Conservation (phyloP, 2,329 filamentous ascomycete species). For the Fusarium avenaceum region DNA sequence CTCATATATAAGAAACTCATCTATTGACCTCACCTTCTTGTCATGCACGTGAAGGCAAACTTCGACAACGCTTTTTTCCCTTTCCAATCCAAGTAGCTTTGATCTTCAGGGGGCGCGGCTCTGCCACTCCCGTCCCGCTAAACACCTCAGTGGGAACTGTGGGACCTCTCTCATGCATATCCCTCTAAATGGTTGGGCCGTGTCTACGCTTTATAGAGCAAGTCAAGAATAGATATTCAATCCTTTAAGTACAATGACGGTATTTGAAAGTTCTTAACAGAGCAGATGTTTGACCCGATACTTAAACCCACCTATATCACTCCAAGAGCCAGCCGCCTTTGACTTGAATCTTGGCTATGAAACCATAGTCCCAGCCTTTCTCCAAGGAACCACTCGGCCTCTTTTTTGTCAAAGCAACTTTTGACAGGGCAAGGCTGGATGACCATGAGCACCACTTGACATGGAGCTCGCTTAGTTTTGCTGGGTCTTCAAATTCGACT, state of each 20-base stretch:
- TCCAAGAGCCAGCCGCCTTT: neutral
- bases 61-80: neutral
- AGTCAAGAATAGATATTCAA: conserved; percentile 3
- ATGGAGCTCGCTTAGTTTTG: conserved; percentile 16
- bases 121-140: conserved; percentile 40
- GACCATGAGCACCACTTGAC: conserved; percentile 30
- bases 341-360: neutral
- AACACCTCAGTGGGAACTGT: conserved; percentile 4
- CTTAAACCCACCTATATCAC: neutral
- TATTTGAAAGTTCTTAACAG: neutral
- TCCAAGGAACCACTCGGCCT: conserved; percentile 3
- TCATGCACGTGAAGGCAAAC: neutral
- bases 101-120: conserved; percentile 37
- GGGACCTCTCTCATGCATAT: conserved; percentile 2
- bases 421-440: conserved; percentile 8
- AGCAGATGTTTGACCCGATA: neutral
- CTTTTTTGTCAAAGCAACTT: conserved; percentile 1
- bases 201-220: neutral
- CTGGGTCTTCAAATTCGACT: conserved; percentile 21
- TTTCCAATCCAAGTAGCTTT: conserved; percentile 5
- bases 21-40: neutral
- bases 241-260: neutral
- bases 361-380: neutral
- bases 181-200: neutral
- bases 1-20: neutral